Percentiles rank a stretch among this genome's conserved stretches.
Conservation (phyloP, 1,284 basidiomycete species). For the Trametes hirsuta region DNA sequence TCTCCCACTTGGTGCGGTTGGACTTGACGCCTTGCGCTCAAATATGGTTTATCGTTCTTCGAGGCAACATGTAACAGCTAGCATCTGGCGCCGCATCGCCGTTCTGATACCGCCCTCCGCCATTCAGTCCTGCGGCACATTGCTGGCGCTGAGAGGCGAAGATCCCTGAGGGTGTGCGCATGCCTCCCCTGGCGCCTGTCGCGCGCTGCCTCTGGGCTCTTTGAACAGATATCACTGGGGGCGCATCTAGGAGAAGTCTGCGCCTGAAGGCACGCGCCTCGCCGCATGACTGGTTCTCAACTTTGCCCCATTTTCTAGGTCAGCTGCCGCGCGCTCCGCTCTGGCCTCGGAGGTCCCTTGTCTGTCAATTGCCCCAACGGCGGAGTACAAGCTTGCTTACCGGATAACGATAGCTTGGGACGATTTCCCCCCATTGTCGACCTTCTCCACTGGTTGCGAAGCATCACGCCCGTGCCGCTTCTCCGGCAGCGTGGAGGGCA, state of each 20-base stretch:
- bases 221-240: not conserved
- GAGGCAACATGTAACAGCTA: not conserved
- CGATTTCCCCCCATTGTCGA: slow-evolving; percentile 1
- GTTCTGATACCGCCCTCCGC: slow-evolving; percentile 6
- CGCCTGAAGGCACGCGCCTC: slow-evolving; percentile 16
- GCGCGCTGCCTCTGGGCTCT: not conserved
- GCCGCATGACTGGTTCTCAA: slow-evolving; percentile 10
- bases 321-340: slow-evolving; percentile 23
- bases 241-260: slow-evolving; percentile 1
- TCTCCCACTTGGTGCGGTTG: not conserved
- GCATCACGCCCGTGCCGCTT: slow-evolving; percentile 17
- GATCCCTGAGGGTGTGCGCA: slow-evolving; percentile 17
- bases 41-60: not conserved
- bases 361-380: slow-evolving; percentile 10
- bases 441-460: slow-evolving; percentile 1
- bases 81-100: slow-evolving; percentile 1
- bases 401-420: slow-evolving; percentile 16
- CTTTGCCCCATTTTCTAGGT: slow-evolving; percentile 14
- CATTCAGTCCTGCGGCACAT: slow-evolving; percentile 8
- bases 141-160: slow-evolving; percentile 20
- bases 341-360: slow-evolving; percentile 20
- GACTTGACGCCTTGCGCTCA: not conserved
- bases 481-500: slow-evolving; percentile 20
- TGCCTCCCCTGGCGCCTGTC: slow-evolving; percentile 9
- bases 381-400: slow-evolving; percentile 3